These are phyloP conservation scores for Moesziomyces globuligerus DNA, from an alignment of 1,284 basidiomycete species.

Conservation along the genomic window DNA sequence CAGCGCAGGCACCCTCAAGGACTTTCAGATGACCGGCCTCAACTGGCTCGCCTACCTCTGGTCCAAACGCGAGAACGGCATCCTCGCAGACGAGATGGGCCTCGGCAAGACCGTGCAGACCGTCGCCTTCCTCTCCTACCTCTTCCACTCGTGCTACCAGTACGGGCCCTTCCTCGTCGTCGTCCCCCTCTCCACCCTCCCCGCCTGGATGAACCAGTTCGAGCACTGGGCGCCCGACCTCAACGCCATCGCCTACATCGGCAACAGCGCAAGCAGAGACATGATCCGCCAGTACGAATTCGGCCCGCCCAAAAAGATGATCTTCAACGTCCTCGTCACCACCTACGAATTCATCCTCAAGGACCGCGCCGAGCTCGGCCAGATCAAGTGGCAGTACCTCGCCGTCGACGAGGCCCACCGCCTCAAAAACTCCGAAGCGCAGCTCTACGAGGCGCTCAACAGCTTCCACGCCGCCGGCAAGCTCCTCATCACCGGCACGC, in stretches of 20 bases:
- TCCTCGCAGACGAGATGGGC: conserved; percentile 99
- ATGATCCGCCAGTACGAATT: conserved; percentile 87
- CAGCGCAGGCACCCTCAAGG: conserved; percentile 81
- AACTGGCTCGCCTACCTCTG: conserved; percentile 98
- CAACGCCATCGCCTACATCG: conserved; percentile 88
- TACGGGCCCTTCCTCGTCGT: conserved; percentile 96
- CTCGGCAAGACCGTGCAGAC: conserved; percentile 97
- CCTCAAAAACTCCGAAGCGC: conserved; percentile 96
- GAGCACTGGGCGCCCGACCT: conserved; percentile 95
- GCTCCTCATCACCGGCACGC: conserved; percentile 96
- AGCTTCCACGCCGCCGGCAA: conserved; percentile 90
- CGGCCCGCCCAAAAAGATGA: conserved; percentile 77
- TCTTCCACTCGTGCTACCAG: conserved; percentile 91
- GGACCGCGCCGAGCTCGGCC: conserved; percentile 87
- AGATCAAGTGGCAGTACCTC: conserved; percentile 98
- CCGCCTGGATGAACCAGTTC: conserved; percentile 98
- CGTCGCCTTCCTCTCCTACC: conserved; percentile 93
- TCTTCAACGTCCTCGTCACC: conserved; percentile 95
- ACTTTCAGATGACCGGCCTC: conserved; percentile 96
- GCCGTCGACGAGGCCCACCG: conserved; percentile 99
- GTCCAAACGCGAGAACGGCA: conserved; percentile 94
- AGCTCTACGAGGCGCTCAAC: conserved; percentile 91
- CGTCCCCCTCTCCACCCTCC: conserved; percentile 96
- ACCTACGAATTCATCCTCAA: conserved; percentile 99
- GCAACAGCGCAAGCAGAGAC: conserved; percentile 86